phyloP scores from a whole-genome alignment of 2,329 filamentous ascomycete genomes.

The Ophiocordyceps polyrhachis-furcata region DNA sequence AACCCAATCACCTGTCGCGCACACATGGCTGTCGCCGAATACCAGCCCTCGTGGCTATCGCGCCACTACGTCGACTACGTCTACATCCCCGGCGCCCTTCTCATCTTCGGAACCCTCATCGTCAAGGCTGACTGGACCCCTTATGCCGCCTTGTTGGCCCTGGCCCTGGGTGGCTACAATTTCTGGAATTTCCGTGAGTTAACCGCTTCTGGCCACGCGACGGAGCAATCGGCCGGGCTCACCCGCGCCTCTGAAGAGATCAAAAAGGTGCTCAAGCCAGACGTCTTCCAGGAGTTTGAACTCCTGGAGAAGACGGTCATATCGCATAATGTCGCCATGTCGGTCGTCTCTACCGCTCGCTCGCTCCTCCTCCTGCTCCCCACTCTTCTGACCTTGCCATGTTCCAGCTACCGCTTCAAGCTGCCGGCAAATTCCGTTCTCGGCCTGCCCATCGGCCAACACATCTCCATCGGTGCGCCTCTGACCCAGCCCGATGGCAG shows the following conservation, averaged over 20 bases:
- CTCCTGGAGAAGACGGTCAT: slow-evolving; percentile 89
- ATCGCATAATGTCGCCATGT: slow-evolving; percentile 97
- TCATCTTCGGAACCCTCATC: slow-evolving; percentile 59
- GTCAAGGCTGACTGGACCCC: slow-evolving; percentile 62
- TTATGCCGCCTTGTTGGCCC: slow-evolving; percentile 48
- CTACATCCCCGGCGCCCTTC: slow-evolving; percentile 63
- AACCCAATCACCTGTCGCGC: neutral
- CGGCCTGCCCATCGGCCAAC: slow-evolving; percentile 93
- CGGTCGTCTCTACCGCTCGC: slow-evolving; percentile 13
- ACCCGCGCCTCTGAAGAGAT: slow-evolving; percentile 32
- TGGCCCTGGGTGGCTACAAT: slow-evolving; percentile 51
- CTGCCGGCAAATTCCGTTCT: slow-evolving; percentile 74
- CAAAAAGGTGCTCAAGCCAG: slow-evolving; percentile 71
- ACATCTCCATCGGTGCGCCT: slow-evolving; percentile 84
- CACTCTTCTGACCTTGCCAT: neutral
- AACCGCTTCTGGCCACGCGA: neutral
- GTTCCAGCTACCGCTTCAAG: slow-evolving; percentile 66
- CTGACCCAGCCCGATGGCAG: slow-evolving; percentile 49
- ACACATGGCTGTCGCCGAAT: slow-evolving; percentile 5
- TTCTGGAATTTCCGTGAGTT: slow-evolving; percentile 51
- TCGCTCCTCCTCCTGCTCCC: neutral
- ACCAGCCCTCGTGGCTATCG: slow-evolving; percentile 20
- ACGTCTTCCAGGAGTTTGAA: slow-evolving; percentile 77
- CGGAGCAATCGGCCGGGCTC: neutral
- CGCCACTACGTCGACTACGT: slow-evolving; percentile 58